Conservation (phyloP, 1,139 yeast genomes). For the Diutina pseudorugosa region DNA sequence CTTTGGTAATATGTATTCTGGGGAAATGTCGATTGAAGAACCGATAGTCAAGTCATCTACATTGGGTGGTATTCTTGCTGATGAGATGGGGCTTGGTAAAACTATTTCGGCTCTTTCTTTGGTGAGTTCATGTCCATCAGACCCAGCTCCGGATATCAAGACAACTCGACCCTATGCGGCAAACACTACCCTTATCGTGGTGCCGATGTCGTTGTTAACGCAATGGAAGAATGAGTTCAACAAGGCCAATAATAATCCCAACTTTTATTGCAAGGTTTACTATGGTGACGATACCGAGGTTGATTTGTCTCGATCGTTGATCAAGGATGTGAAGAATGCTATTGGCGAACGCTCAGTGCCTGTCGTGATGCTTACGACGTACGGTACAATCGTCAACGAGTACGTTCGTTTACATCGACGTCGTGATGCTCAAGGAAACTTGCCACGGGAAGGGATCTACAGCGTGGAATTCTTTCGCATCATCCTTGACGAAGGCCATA, state of each 20-base stretch:
- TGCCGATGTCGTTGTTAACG: slow-evolving; percentile 80
- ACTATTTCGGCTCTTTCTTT: slow-evolving; percentile 77
- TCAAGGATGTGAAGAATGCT: background rate
- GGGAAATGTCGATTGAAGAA: slow-evolving; percentile 58
- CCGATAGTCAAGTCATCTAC: slow-evolving; percentile 51
- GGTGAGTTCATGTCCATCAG: slow-evolving; percentile 47
- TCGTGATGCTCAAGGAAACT: slow-evolving; percentile 18
- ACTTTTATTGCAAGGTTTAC: slow-evolving; percentile 43
- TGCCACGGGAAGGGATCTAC: slow-evolving; percentile 43
- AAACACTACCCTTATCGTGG: slow-evolving; percentile 66
- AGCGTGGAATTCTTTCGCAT: slow-evolving; percentile 68
- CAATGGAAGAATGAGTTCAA: slow-evolving; percentile 87
- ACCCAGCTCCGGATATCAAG: background rate
- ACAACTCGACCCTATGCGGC: slow-evolving; percentile 36
- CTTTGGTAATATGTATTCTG: slow-evolving; percentile 74
- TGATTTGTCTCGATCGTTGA: slow-evolving; percentile 21
- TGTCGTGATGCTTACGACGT: slow-evolving; percentile 70
- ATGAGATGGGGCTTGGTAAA: slow-evolving; percentile 95
- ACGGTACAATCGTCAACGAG: slow-evolving; percentile 78
- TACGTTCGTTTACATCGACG: slow-evolving; percentile 30
- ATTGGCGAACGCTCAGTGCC: slow-evolving; percentile 32
- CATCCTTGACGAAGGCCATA: slow-evolving; percentile 88
- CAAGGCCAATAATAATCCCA: slow-evolving; percentile 36
- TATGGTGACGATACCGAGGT: slow-evolving; percentile 55
- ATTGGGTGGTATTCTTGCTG: slow-evolving; percentile 87